These are phyloP conservation scores for Kodamaea suecica DNA, from an alignment of 1,139 yeast genomes.

Conservation along the genomic window DNA sequence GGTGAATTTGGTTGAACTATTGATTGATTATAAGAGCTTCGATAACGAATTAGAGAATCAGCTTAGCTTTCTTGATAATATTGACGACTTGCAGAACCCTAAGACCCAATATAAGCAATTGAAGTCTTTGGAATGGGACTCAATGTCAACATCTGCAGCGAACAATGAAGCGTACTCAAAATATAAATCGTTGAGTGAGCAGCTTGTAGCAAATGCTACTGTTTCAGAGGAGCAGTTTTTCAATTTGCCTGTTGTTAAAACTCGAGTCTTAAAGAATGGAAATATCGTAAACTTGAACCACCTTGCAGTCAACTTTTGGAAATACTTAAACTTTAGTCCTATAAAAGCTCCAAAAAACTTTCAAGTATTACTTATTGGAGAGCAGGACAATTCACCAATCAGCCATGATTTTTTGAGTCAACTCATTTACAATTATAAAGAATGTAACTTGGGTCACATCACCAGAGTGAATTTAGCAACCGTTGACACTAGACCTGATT, in stretches of 20 bases:
- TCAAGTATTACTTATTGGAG: slow-evolving; percentile 45
- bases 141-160: slow-evolving; percentile 19
- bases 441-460: slow-evolving; percentile 48
- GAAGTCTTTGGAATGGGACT: slow-evolving; percentile 36
- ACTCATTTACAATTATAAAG: slow-evolving; percentile 42
- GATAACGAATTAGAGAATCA: slow-evolving; percentile 31
- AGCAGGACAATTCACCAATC: slow-evolving; percentile 6
- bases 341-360: slow-evolving; percentile 48
- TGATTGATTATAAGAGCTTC: slow-evolving; percentile 20
- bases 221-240: slow-evolving; percentile 22
- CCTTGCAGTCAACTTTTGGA: slow-evolving; percentile 50
- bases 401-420: slow-evolving; percentile 35
- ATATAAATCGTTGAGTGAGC: slow-evolving; percentile 22
- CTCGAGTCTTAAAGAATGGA: slow-evolving; percentile 29
- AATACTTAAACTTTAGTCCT: slow-evolving; percentile 54
- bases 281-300: slow-evolving; percentile 35
- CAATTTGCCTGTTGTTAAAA: slow-evolving; percentile 24
- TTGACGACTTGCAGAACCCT: slow-evolving; percentile 29
- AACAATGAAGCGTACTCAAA: slow-evolving; percentile 22
- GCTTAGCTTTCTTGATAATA: slow-evolving; percentile 39
- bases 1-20: slow-evolving; percentile 32
- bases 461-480: slow-evolving; percentile 31
- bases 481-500: slow-evolving; percentile 31
- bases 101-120: slow-evolving; percentile 27
- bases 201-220: slow-evolving; percentile 9